phyloP scores from a whole-genome alignment of 2,329 filamentous ascomycete genomes.

The Ophiostoma populinum region DNA sequence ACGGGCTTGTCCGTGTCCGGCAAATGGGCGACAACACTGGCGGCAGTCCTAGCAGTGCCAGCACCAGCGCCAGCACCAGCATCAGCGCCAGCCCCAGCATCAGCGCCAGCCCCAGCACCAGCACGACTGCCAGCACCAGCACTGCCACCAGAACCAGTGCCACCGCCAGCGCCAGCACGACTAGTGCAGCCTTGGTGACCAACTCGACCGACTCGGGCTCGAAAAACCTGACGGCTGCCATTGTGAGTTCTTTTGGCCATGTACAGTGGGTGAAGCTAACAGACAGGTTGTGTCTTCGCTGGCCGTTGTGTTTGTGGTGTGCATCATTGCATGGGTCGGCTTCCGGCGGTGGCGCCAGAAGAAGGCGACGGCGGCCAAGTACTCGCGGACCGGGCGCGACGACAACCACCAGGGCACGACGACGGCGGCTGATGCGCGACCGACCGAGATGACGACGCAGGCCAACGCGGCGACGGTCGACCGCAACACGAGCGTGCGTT shows the following conservation, averaged over 20 bases:
- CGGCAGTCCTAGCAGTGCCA: not conserved
- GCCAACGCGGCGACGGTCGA: conserved; percentile 35
- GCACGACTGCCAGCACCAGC: too few relatives aligned
- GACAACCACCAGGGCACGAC: conserved; percentile 11
- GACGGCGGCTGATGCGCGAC: conserved; percentile 7
- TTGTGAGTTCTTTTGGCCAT: not conserved
- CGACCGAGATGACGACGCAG: not conserved
- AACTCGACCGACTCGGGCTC: too few relatives aligned
- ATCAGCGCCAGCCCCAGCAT: too few relatives aligned
- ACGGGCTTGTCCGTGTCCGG: not conserved
- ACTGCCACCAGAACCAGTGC: too few relatives aligned
- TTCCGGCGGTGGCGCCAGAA: conserved; percentile 7
- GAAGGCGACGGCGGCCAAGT: conserved; percentile 3
- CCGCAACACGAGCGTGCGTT: conserved; percentile 71
- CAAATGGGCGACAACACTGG: not conserved
- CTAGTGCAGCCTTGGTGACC: too few relatives aligned
- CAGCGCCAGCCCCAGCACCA: too few relatives aligned
- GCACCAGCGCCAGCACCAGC: not conserved
- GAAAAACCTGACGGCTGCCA: not conserved
- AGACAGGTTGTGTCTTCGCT: not conserved
- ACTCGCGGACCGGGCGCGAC: conserved; percentile 14
- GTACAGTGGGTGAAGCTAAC: not conserved
- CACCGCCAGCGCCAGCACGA: too few relatives aligned
- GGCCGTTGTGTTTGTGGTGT: not conserved
- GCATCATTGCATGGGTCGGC: conserved; percentile 2